Conservation (phyloP, 768 basidiomycete genomes). For the Leccinum rimulosum region DNA sequence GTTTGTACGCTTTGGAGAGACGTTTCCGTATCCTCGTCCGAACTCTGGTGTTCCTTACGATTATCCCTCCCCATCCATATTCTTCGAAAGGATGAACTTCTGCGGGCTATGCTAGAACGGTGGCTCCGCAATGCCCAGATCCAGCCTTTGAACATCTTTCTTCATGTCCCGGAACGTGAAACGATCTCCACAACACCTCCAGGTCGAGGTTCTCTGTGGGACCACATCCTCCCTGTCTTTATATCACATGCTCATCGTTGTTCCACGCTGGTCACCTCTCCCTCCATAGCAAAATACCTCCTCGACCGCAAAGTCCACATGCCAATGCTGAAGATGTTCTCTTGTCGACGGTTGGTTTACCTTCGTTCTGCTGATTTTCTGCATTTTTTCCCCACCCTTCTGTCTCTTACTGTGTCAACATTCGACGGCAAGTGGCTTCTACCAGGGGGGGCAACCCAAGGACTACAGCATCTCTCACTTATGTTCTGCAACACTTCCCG, state of each 20-base stretch:
- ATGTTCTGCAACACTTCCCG: background rate
- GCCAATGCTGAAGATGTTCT: background rate
- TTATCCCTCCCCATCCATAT: background rate
- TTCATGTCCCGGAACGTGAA: background rate
- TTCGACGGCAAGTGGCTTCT: background rate
- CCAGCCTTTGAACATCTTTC: background rate
- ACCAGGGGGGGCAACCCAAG: background rate
- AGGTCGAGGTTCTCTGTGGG: background rate
- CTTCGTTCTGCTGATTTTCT: background rate
- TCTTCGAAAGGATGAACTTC: background rate
- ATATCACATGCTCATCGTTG: background rate
- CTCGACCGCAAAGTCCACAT: background rate
- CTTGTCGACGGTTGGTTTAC: background rate
- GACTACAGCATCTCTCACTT: background rate
- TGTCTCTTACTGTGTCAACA: background rate
- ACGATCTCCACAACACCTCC: background rate
- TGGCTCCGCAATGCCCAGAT: background rate
- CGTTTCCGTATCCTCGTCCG: background rate
- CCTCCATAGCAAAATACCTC: background rate
- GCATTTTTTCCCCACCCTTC: background rate
- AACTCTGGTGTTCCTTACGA: conserved; percentile 1
- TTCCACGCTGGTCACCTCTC: background rate
- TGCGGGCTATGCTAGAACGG: background rate
- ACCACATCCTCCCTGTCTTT: background rate
- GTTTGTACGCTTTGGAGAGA: background rate